Conservation (phyloP, 768 basidiomycete genomes). For the Suillus bovinus region DNA sequence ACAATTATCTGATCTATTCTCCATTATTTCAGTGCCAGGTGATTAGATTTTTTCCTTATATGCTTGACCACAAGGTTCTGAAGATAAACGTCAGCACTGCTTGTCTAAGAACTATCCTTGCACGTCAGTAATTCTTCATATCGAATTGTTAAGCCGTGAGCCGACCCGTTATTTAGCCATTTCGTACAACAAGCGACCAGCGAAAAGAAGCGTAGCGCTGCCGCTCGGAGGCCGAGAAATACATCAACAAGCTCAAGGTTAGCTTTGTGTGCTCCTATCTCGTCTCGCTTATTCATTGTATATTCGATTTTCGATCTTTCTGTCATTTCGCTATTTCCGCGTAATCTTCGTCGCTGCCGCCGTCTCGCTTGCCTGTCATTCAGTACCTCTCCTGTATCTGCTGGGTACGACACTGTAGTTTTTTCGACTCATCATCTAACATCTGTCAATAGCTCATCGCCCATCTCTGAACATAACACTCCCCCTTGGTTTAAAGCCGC, state of each 20-base stretch:
- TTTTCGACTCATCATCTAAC: slow-evolving; percentile 29
- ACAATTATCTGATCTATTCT: slow-evolving; percentile 9
- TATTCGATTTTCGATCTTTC: slow-evolving; percentile 6
- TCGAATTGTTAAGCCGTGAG: slow-evolving; percentile 21
- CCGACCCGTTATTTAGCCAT: slow-evolving; percentile 47
- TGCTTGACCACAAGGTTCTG: slow-evolving; percentile 1
- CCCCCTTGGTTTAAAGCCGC: slow-evolving; percentile 31
- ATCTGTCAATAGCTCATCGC: slow-evolving; percentile 29
- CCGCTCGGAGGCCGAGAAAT: slow-evolving; percentile 66
- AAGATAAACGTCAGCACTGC: slow-evolving; percentile 61
- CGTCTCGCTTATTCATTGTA: slow-evolving; percentile 13
- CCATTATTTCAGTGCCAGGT: slow-evolving; percentile 63
- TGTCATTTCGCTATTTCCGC: neutral
- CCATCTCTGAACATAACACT: slow-evolving; percentile 25
- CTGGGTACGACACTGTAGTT: slow-evolving; percentile 39
- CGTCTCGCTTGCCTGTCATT: neutral
- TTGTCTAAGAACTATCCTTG: slow-evolving; percentile 86
- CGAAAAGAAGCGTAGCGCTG: slow-evolving; percentile 73
- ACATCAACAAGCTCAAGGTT: slow-evolving; percentile 53
- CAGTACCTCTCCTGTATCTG: slow-evolving; percentile 33
- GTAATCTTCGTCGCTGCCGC: neutral
- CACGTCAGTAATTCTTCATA: slow-evolving; percentile 62
- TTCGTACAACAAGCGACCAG: slow-evolving; percentile 82
- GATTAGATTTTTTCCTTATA: slow-evolving; percentile 14
- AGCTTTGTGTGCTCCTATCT: slow-evolving; percentile 20